phyloP scores from a whole-genome alignment of 495 filamentous ascomycete species.

The Penicillium silybi region DNA sequence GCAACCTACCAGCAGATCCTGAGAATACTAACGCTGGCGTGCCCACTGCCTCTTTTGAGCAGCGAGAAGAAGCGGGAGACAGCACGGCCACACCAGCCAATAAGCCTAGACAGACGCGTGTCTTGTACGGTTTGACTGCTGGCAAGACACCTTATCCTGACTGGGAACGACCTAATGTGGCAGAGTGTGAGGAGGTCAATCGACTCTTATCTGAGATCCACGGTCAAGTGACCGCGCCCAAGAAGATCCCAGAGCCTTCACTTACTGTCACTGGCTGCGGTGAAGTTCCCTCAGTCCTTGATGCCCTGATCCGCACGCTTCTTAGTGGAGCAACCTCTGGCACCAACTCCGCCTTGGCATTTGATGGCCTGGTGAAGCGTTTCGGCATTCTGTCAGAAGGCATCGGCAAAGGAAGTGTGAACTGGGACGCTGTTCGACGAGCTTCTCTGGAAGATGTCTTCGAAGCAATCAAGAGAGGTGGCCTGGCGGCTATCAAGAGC shows the following conservation, averaged over 20 bases:
- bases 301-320: conserved; percentile 78
- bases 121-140: conserved; percentile 38
- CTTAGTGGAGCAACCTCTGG: conserved; percentile 73
- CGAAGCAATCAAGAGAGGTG: conserved; percentile 69
- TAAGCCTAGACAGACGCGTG: conserved; percentile 18
- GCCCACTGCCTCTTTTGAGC: conserved; percentile 10
- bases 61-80: not conserved
- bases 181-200: conserved; percentile 73
- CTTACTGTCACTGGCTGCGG: conserved; percentile 82
- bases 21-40: not conserved
- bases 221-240: conserved; percentile 60
- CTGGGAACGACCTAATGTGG: conserved; percentile 61
- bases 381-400: conserved; percentile 64
- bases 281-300: conserved; percentile 87
- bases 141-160: conserved; percentile 64
- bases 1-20: not conserved
- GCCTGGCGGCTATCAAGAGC: conserved; percentile 64
- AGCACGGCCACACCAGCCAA: not conserved
- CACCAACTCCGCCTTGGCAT: conserved; percentile 62
- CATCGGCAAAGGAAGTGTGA: conserved; percentile 70
- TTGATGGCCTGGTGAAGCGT: conserved; percentile 62
- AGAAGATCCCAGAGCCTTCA: conserved; percentile 70
- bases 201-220: conserved; percentile 63
- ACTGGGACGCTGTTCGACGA: conserved; percentile 79
- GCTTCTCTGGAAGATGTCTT: conserved; percentile 60